Percentiles rank a stretch among this genome's conserved stretches.
These are phyloP conservation scores for Barbarea vulgaris DNA, from an alignment of 345 rosid genomes.

Conservation along the genomic window DNA sequence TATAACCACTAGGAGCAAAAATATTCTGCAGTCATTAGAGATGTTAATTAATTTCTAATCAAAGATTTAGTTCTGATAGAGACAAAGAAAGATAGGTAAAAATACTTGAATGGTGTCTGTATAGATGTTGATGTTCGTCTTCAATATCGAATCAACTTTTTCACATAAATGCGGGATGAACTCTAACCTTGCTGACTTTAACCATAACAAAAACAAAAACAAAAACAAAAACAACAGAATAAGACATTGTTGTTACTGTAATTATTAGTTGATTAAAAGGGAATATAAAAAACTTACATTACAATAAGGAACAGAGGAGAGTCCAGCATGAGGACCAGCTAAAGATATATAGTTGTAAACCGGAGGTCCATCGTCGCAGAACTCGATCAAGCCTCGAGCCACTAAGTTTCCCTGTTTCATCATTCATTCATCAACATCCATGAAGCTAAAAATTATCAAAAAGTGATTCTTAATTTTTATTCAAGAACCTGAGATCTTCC, in stretches of 20 bases:
- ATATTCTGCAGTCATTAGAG: slow-evolving; percentile 20
- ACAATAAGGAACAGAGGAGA: slow-evolving; percentile 86
- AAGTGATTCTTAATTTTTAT: not conserved
- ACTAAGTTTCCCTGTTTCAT: slow-evolving; percentile 77
- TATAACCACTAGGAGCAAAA: slow-evolving; percentile 30
- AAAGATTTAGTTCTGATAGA: not conserved
- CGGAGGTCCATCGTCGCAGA: slow-evolving; percentile 77
- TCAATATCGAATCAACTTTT: slow-evolving; percentile 49
- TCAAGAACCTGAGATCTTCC: slow-evolving; percentile 27
- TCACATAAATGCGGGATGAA: slow-evolving; percentile 47
- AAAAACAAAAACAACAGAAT: not conserved
- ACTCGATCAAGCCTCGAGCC: slow-evolving; percentile 82
- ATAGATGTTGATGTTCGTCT: slow-evolving; percentile 56
- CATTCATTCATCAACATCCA: not conserved
- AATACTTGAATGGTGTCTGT: slow-evolving; percentile 74
- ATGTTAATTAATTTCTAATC: slow-evolving; percentile 10
- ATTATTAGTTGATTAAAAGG: not conserved
- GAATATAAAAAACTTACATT: slow-evolving; percentile 52
- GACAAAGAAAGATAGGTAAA: not conserved
- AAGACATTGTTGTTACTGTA: not conserved
- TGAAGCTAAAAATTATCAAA: not conserved
- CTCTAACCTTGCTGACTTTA: slow-evolving; percentile 58
- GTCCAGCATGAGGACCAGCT: slow-evolving; percentile 96
- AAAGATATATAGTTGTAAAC: slow-evolving; percentile 76
- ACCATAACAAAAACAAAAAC: not conserved